phyloP scores from a whole-genome alignment of 768 basidiomycete genomes.

The Leucocoprinus leucothites region DNA sequence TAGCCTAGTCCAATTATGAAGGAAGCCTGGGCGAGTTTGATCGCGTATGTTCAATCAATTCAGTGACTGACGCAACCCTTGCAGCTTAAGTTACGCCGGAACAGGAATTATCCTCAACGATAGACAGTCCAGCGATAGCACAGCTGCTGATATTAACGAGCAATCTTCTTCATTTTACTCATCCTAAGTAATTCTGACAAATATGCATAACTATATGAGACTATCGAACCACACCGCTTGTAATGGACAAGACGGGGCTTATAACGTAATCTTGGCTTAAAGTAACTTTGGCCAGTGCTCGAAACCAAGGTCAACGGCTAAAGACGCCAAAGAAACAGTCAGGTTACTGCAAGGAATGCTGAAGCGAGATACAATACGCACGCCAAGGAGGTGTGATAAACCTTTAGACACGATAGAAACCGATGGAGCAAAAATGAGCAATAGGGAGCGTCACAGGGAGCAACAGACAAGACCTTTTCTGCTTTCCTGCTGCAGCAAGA shows the following conservation, averaged over 20 bases:
- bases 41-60: too few relatives aligned
- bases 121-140: too few relatives aligned
- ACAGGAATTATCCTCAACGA: too few relatives aligned
- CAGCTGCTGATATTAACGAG: too few relatives aligned
- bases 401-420: constrained; percentile 26
- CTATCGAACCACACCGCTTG: too few relatives aligned
- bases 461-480: constrained; percentile 43
- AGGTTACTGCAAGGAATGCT: not conserved
- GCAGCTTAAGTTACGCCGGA: too few relatives aligned
- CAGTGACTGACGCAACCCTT: too few relatives aligned
- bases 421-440: not conserved
- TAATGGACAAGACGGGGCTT: not conserved
- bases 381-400: constrained; percentile 71
- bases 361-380: constrained; percentile 29
- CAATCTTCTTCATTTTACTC: too few relatives aligned
- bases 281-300: constrained; percentile 52
- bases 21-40: too few relatives aligned
- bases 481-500: constrained; percentile 59
- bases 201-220: too few relatives aligned
- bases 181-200: too few relatives aligned
- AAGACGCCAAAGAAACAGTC: constrained; percentile 13
- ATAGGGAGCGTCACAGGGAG: constrained; percentile 8
- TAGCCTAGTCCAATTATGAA: too few relatives aligned
- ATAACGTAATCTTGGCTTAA: not conserved
- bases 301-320: constrained; percentile 67